These are phyloP conservation scores for Fusarium secorum DNA, from an alignment of 2,329 filamentous ascomycete genomes.

Conservation along the genomic window DNA sequence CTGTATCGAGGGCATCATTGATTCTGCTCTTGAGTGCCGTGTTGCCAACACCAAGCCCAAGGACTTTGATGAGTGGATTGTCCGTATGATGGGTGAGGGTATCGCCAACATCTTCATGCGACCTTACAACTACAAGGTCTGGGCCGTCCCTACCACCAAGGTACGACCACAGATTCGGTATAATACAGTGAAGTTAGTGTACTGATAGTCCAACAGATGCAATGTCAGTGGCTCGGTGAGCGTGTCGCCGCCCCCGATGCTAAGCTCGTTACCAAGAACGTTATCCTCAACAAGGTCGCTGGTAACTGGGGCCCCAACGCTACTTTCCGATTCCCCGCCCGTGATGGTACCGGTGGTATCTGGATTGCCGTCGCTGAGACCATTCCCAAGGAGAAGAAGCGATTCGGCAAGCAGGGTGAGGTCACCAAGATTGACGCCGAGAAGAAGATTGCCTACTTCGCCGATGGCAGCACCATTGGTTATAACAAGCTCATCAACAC, in stretches of 20 bases:
- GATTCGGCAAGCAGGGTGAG: constrained; percentile 83
- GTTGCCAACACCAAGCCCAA: constrained; percentile 91
- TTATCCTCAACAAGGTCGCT: constrained; percentile 94
- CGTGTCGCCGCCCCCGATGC: constrained; percentile 96
- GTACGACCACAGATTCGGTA: constrained; percentile 55
- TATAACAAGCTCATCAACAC: constrained; percentile 95
- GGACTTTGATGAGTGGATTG: constrained; percentile 98
- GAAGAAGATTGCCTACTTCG: constrained; percentile 81
- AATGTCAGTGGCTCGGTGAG: constrained; percentile 98
- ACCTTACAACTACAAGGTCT: constrained; percentile 99
- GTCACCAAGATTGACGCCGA: constrained; percentile 88
- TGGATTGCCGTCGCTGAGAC: constrained; percentile 98
- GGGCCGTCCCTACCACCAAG: constrained; percentile 97
- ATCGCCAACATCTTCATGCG: constrained; percentile 98
- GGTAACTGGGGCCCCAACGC: constrained; percentile 98
- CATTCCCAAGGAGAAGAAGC: constrained; percentile 88
- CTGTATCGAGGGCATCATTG: constrained; percentile 95
- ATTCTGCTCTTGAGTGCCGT: constrained; percentile 86
- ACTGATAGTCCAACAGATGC: constrained; percentile 72
- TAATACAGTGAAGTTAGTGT: neutral
- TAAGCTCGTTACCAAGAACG: constrained; percentile 92
- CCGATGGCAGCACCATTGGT: constrained; percentile 85
- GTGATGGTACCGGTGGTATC: constrained; percentile 96
- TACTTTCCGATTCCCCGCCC: constrained; percentile 97
- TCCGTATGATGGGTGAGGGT: constrained; percentile 88